Base-by-base conservation (phyloP, 2,329 filamentous ascomycete species). In the Aspergillus viridinutans region DNA sequence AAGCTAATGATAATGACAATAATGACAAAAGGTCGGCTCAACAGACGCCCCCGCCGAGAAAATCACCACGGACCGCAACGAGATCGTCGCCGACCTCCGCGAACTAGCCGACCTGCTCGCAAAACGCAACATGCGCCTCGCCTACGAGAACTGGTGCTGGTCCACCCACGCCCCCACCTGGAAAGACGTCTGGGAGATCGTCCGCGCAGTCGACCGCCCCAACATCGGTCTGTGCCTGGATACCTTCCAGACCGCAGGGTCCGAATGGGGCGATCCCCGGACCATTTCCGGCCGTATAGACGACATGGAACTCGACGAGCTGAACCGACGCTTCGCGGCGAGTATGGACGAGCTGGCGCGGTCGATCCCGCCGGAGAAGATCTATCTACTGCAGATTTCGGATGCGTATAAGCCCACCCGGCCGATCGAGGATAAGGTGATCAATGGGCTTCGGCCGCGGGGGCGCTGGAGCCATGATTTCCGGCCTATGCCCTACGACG, bases 101-200 rank as follows among this genome's bases (percentile, higher is more conserved):
- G 79, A 85, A 56, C 76, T 92, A 6, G 85, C 84, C 2, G 85
- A 89, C 54, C 73, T 88, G 52, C 78, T 89, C 1, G 81, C 81
- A 0, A 69, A 78, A 23, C 79, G 83, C 49, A 79, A 80, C 0
- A 83, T 85, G 68, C 80, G 82, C 6, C 74, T 92, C 20, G 88
- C 88, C 0, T 92, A 92, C 63, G 89, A 92, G 73, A 91, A 92
- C 67, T 92, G 88, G 88, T 90, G 88, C 72, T 92, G 89, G 89
- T 85, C 85, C 0, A 90, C 88, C 0, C 82, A 85, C 50, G 86
- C 88, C 0, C 82, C 86, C 0, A 79, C 75, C 1, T 93, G 89
- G 89, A 82, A 81, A 61, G 80, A 86, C 50, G 85, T 86, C 0
- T 92, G 87, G 87, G 75, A 83, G 2, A 86, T 92, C 12, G 86